Evolutionary conservation across 768 basidiomycete species (phyloP).

Genomic region (Leccinum variicolor): DNA sequence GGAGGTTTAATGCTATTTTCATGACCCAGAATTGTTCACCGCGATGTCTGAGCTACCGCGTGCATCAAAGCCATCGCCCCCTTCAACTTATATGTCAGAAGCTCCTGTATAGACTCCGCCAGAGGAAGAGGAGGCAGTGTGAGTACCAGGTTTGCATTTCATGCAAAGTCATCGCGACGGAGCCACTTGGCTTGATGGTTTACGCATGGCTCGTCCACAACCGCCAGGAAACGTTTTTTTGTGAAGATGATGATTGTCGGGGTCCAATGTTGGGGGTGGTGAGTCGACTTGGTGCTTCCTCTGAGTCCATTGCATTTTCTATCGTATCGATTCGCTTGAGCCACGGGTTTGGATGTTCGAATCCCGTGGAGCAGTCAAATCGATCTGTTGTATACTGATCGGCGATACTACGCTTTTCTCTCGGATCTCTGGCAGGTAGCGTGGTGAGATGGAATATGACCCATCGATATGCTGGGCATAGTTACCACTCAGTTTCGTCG

Average conservation of each 20-base stretch:
- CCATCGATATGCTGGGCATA: no score
- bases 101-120: not conserved
- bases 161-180: constrained; percentile 67
- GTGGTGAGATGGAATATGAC: no score
- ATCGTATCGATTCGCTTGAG: not conserved
- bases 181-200: constrained; percentile 56
- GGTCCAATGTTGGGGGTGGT: constrained; percentile 64
- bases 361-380: not conserved
- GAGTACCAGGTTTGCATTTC: constrained; percentile 55
- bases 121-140: constrained; percentile 1
- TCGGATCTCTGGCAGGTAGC: constrained; percentile 30
- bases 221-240: constrained; percentile 53
- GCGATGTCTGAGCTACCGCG: constrained; percentile 18
- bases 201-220: constrained; percentile 58
- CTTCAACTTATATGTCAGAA: not conserved
- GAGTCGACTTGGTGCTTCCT: constrained; percentile 17
- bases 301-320: not conserved
- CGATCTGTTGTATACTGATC: constrained; percentile 9
- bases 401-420: not conserved
- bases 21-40: not conserved
- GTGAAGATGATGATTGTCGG: constrained; percentile 59
- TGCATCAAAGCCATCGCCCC: not conserved
- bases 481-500: no score
- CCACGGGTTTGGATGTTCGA: not conserved
- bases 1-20: not conserved